Evolutionary conservation across 495 filamentous ascomycete species (phyloP).

Genomic region (Talaromyces liani): DNA sequence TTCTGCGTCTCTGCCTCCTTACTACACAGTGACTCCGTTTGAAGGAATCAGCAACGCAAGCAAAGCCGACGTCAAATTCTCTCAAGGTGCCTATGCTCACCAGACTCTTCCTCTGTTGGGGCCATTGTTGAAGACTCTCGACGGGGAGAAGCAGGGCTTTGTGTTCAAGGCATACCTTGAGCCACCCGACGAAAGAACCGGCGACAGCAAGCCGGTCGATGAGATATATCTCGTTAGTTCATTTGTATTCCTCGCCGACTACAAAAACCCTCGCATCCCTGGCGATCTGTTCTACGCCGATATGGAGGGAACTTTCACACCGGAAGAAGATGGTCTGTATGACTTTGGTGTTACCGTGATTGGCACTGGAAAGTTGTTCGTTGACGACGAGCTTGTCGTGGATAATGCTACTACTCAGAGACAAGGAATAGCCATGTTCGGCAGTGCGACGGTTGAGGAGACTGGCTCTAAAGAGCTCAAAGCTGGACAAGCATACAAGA

Average conservation of each 20-base stretch:
- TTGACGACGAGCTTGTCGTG: conserved; percentile 63
- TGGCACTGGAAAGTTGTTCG: conserved; percentile 61
- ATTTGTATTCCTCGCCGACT: conserved; percentile 55
- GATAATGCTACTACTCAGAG: conserved; percentile 59
- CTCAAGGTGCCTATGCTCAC: conserved; percentile 51
- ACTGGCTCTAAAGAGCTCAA: conserved; percentile 46
- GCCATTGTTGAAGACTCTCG: conserved; percentile 36
- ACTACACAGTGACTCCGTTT: conserved; percentile 67
- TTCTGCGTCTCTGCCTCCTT: conserved; percentile 69
- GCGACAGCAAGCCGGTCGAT: conserved; percentile 39
- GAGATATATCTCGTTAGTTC: conserved; percentile 47
- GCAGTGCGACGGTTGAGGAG: conserved; percentile 54
- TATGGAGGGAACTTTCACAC: conserved; percentile 51
- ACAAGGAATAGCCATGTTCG: conserved; percentile 55
- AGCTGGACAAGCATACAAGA: conserved; percentile 51
- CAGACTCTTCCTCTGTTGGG: conserved; percentile 53
- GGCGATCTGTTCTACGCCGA: conserved; percentile 50
- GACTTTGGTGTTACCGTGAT: conserved; percentile 71
- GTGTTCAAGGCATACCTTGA: conserved; percentile 55
- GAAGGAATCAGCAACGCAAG: conserved; percentile 56
- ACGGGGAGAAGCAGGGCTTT: conserved; percentile 43
- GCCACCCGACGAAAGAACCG: conserved; percentile 33
- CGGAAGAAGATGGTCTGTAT: conserved; percentile 58
- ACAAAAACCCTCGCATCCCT: conserved; percentile 47
- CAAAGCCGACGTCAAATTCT: conserved; percentile 33